Evolutionary conservation across 2,329 filamentous ascomycete genomes (phyloP).

Genomic region (Talaromyces sp.): DNA sequence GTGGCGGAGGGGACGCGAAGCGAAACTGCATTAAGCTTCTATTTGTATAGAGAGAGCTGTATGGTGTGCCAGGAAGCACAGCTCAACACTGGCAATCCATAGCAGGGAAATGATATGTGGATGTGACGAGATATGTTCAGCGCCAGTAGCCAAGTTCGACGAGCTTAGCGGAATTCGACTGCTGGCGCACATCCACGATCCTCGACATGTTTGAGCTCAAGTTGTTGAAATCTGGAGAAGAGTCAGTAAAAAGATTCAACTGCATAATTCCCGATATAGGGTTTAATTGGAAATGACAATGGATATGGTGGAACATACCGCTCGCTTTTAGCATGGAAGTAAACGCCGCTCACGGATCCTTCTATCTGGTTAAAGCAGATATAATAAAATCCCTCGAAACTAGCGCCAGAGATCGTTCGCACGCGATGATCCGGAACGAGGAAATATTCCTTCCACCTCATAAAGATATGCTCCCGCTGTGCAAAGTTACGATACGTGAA

Average conservation of each 20-base stretch:
- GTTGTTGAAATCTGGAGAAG: slow-evolving; percentile 75
- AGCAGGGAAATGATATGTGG: neutral
- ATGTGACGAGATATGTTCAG: neutral
- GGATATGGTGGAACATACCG: slow-evolving; percentile 64
- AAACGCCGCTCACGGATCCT: slow-evolving; percentile 87
- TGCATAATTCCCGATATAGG: no score
- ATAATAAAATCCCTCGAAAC: slow-evolving; percentile 98
- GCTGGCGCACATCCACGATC: slow-evolving; percentile 81
- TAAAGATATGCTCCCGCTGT: slow-evolving; percentile 88
- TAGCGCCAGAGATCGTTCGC: slow-evolving; percentile 86
- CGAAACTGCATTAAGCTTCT: neutral
- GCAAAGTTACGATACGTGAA: slow-evolving; percentile 69
- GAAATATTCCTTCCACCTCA: slow-evolving; percentile 99
- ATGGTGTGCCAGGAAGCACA: slow-evolving; percentile 11
- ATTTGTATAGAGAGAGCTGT: neutral
- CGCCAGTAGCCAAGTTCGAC: slow-evolving; percentile 18
- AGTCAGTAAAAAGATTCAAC: slow-evolving; percentile 9
- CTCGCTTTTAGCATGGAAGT: slow-evolving; percentile 97
- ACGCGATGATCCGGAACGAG: slow-evolving; percentile 93
- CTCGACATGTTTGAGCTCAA: slow-evolving; percentile 85
- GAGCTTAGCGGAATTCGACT: slow-evolving; percentile 78
- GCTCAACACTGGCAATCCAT: slow-evolving; percentile 6
- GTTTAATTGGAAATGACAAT: neutral
- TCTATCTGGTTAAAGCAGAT: slow-evolving; percentile 96
- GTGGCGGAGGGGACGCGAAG: neutral